These are phyloP conservation scores for Gigaspora rosea DNA, from an alignment of 192 early-diverging fungal species.

Conservation along the genomic window DNA sequence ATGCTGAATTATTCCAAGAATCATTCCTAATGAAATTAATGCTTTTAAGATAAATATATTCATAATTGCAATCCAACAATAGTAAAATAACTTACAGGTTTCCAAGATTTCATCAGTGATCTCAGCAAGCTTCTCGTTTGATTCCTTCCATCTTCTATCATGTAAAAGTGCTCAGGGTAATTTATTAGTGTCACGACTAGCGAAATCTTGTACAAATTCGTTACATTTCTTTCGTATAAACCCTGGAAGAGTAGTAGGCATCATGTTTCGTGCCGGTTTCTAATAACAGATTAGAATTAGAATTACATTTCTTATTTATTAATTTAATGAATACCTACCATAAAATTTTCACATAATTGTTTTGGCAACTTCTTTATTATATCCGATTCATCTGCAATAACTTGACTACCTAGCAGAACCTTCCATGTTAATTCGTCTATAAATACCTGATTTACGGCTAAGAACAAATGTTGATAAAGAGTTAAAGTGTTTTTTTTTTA, in stretches of 20 bases:
- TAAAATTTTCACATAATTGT: constrained; percentile 5
- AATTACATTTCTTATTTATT: background rate
- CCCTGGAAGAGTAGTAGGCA: background rate
- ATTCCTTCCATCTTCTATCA: background rate
- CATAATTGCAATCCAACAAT: too few relatives aligned
- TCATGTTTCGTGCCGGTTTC: background rate
- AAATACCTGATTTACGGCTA: background rate
- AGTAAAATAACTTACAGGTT: too few relatives aligned
- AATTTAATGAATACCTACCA: background rate
- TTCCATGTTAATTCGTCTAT: constrained; percentile 3
- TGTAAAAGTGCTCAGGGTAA: constrained; percentile 6
- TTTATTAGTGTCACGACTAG: background rate
- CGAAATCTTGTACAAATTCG: background rate
- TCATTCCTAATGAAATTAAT: constrained; percentile 6
- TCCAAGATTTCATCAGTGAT: background rate
- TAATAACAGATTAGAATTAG: constrained; percentile 15
- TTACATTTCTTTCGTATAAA: background rate
- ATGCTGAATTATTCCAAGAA: constrained; percentile 20
- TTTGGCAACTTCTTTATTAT: background rate
- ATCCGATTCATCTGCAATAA: constrained; percentile 14
- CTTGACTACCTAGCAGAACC: constrained; percentile 2
- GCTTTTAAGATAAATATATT: too few relatives aligned
- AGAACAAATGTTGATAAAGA: constrained; percentile 14
- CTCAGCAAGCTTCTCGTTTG: background rate
- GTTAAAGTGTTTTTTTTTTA: background rate